These are phyloP conservation scores for Globisporangium canariense DNA, from an alignment of 352 stramenopile species.

Conservation along the genomic window DNA sequence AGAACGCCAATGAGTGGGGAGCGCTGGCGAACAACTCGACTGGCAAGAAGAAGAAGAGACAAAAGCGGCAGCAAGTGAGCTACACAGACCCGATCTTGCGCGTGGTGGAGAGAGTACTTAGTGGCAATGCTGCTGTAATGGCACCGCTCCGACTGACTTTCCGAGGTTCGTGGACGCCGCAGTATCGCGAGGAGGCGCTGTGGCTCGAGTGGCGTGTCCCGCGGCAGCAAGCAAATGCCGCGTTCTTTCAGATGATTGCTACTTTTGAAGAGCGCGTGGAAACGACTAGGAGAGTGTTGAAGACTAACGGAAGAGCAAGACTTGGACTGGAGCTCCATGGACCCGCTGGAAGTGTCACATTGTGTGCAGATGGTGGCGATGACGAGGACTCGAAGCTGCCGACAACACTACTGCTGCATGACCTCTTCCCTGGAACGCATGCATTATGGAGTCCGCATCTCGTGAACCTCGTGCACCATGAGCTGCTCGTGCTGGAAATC, in stretches of 20 bases:
- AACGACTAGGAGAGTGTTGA: not conserved
- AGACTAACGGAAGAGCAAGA: not conserved
- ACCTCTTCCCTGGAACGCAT: slow-evolving; percentile 26
- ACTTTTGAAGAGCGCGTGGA: not conserved
- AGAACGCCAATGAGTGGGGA: not conserved
- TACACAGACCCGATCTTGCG: slow-evolving; percentile 8
- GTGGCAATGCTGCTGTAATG: not conserved
- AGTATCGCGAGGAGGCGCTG: slow-evolving; percentile 13
- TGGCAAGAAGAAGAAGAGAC: not conserved
- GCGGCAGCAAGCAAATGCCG: not conserved
- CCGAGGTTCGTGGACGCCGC: slow-evolving; percentile 5
- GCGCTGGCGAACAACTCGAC: not conserved
- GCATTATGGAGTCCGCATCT: slow-evolving; percentile 17
- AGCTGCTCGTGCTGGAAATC: slow-evolving; percentile 40
- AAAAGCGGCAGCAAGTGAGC: not conserved
- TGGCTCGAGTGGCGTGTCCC: slow-evolving; percentile 7
- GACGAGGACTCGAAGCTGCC: slow-evolving; percentile 1
- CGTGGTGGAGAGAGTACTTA: not conserved
- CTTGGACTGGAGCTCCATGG: slow-evolving; percentile 8
- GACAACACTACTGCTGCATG: slow-evolving; percentile 12
- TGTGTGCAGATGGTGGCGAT: slow-evolving; percentile 5
- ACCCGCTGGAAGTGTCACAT: not conserved
- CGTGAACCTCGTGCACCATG: slow-evolving; percentile 20
- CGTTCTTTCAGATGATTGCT: not conserved
- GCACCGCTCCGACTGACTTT: slow-evolving; percentile 14